phyloP scores from a whole-genome alignment of 768 basidiomycete genomes.

The Tulasnella sp. region DNA sequence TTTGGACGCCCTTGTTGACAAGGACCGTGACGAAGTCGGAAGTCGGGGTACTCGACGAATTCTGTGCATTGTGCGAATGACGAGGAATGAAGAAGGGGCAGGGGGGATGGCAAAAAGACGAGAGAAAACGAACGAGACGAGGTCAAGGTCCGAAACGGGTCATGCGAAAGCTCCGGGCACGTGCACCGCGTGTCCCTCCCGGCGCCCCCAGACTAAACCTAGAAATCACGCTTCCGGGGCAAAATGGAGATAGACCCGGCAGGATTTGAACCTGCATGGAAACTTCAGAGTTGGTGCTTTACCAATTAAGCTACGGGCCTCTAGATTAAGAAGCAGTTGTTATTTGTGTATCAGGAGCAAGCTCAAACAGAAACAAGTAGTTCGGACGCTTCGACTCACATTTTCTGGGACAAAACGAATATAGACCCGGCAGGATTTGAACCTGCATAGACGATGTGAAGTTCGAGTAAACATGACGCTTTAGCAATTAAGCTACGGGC shows the following conservation, averaged over 20 bases:
- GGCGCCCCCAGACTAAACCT: background rate
- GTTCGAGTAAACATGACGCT: too few species aligned
- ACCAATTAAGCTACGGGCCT: too few species aligned
- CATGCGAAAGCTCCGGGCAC: background rate
- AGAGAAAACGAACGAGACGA: background rate
- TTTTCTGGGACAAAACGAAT: too few species aligned
- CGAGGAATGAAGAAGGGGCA: background rate
- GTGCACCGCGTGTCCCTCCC: background rate
- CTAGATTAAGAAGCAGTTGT: too few species aligned
- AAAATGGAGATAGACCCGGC: background rate
- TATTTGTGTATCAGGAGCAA: too few species aligned
- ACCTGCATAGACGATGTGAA: too few species aligned
- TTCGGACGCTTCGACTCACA: too few species aligned
- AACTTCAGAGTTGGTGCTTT: too few species aligned
- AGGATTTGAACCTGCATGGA: too few species aligned
- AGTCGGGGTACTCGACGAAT: background rate
- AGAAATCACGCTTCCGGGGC: background rate
- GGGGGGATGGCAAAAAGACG: background rate
- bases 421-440: too few species aligned
- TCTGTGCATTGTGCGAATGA: background rate
- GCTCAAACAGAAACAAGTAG: too few species aligned
- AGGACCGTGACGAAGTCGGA: background rate
- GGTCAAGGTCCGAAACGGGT: background rate
- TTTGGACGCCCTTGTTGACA: constrained; percentile 59
- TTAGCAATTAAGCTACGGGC: too few species aligned